phyloP scores from a whole-genome alignment of 495 filamentous ascomycete species.

The Stereocaulon alpinum region DNA sequence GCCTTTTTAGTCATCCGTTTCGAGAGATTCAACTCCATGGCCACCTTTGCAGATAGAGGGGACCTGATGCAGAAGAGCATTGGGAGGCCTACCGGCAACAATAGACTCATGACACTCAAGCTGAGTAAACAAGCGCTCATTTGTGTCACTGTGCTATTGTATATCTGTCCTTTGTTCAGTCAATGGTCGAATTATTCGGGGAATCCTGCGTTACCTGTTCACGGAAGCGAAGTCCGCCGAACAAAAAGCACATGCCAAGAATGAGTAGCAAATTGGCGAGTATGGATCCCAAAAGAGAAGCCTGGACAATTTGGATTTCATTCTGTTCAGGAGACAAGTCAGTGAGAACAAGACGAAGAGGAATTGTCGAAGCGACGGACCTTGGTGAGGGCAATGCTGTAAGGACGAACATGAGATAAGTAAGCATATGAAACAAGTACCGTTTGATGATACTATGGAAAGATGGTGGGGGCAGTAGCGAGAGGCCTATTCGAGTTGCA shows the following conservation, averaged over 20 bases:
- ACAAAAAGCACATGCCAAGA: slow-evolving; percentile 79
- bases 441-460: slow-evolving; percentile 14
- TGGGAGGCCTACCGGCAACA: slow-evolving; percentile 50
- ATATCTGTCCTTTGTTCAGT: slow-evolving; percentile 46
- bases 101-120: slow-evolving; percentile 75
- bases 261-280: slow-evolving; percentile 81
- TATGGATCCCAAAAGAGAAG: slow-evolving; percentile 78
- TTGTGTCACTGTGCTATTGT: slow-evolving; percentile 89
- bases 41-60: not conserved
- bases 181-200: not conserved
- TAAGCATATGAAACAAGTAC: slow-evolving; percentile 28
- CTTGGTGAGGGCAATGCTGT: slow-evolving; percentile 57
- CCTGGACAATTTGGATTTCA: slow-evolving; percentile 83
- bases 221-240: slow-evolving; percentile 76
- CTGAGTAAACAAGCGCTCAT: slow-evolving; percentile 90
- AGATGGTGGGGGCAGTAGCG: slow-evolving; percentile 23
- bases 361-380: slow-evolving; percentile 24
- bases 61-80: not conserved
- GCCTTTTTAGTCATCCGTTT: not conserved
- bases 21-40: not conserved
- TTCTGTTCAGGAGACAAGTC: slow-evolving; percentile 36
- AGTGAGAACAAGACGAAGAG: slow-evolving; percentile 27
- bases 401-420: slow-evolving; percentile 22
- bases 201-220: slow-evolving; percentile 52
- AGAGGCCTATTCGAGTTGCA: slow-evolving; percentile 33